These are phyloP conservation scores for Penicillium corylophilum DNA, from an alignment of 2,329 filamentous ascomycete species.

Conservation along the genomic window DNA sequence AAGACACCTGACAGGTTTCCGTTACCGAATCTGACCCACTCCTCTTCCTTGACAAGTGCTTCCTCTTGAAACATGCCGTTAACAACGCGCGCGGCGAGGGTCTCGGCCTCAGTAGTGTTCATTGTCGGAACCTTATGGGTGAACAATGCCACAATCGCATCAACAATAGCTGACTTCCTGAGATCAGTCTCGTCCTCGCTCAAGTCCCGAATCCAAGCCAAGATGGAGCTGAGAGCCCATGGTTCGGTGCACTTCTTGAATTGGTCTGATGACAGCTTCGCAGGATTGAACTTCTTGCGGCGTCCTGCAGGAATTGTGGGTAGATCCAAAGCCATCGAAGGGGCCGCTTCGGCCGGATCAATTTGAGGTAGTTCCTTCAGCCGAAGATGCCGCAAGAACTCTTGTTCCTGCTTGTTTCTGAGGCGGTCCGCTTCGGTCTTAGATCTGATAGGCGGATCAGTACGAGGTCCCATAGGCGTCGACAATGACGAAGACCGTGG, in stretches of 20 bases:
- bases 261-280: constrained; percentile 76
- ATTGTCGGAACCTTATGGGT: constrained; percentile 95
- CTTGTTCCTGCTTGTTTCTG: constrained; percentile 54
- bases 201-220: constrained; percentile 82
- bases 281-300: constrained; percentile 79
- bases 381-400: constrained; percentile 54
- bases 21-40: constrained; percentile 92
- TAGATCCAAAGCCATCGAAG: constrained; percentile 68
- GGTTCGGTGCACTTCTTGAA: constrained; percentile 84
- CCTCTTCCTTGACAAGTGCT: constrained; percentile 82
- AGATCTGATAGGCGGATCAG: constrained; percentile 81
- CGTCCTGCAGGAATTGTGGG: constrained; percentile 78
- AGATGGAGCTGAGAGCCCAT: constrained; percentile 88
- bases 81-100: constrained; percentile 74
- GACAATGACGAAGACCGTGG: constrained; percentile 79
- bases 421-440: constrained; percentile 84
- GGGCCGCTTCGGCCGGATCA: constrained; percentile 49
- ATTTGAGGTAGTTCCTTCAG: constrained; percentile 43
- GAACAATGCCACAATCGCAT: constrained; percentile 85
- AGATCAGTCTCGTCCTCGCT: constrained; percentile 89
- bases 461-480: constrained; percentile 73
- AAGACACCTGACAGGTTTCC: constrained; percentile 83
- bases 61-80: constrained; percentile 75
- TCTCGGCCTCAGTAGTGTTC: constrained; percentile 96
- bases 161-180: constrained; percentile 77